Evolutionary conservation across 352 stramenopile species (phyloP).

Genomic region (Aphanomyces cochlioides): DNA sequence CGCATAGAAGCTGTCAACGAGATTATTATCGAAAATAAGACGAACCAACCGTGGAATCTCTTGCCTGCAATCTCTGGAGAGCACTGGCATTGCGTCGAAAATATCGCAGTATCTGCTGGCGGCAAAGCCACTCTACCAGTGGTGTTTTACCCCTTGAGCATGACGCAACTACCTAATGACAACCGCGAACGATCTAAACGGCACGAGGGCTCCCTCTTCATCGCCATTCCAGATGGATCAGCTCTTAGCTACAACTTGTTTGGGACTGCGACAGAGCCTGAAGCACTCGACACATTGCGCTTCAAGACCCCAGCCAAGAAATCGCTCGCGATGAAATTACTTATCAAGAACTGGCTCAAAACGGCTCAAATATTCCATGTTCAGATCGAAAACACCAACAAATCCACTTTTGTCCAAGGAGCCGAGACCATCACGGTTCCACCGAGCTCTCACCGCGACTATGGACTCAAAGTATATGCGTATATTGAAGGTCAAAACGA

Average conservation of each 20-base stretch:
- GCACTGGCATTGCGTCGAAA: slow-evolving; percentile 81
- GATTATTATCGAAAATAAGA: slow-evolving; percentile 81
- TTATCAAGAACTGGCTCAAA: slow-evolving; percentile 86
- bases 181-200: slow-evolving; percentile 39
- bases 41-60: slow-evolving; percentile 77
- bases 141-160: slow-evolving; percentile 77
- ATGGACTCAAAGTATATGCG: slow-evolving; percentile 85
- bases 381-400: slow-evolving; percentile 41
- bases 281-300: slow-evolving; percentile 38
- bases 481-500: slow-evolving; percentile 69
- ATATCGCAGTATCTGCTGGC: slow-evolving; percentile 72
- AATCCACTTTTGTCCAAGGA: slow-evolving; percentile 63
- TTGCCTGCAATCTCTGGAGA: slow-evolving; percentile 82
- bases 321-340: slow-evolving; percentile 56
- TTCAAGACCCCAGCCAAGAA: slow-evolving; percentile 79
- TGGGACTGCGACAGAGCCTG: slow-evolving; percentile 64
- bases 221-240: slow-evolving; percentile 86
- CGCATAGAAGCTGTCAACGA: slow-evolving; percentile 58
- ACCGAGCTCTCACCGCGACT: slow-evolving; percentile 53
- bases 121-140: slow-evolving; percentile 61
- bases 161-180: slow-evolving; percentile 53
- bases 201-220: slow-evolving; percentile 84
- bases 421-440: slow-evolving; percentile 66
- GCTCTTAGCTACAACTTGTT: slow-evolving; percentile 84
- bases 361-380: slow-evolving; percentile 72